Evolutionary conservation across 441 rosid genomes (phyloP).

Genomic region (California macrophylla): DNA sequence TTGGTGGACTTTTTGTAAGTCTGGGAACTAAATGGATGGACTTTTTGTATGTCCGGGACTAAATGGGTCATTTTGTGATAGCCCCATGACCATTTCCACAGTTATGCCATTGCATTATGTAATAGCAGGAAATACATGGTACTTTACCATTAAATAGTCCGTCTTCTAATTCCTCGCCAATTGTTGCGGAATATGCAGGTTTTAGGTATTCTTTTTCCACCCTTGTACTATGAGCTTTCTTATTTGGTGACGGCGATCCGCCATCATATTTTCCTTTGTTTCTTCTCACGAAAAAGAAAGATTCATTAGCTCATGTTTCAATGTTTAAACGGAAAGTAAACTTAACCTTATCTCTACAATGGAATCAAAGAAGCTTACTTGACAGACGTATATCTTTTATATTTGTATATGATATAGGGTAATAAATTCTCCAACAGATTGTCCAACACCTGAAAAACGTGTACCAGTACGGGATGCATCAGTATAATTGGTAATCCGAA

Average conservation of each 20-base stretch:
- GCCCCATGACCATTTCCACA: too few relatives aligned
- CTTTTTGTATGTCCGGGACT: too few relatives aligned
- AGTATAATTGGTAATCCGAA: conserved; percentile 1
- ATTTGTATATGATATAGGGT: conserved; percentile 77
- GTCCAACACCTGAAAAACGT: conserved; percentile 50
- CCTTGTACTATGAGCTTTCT: conserved; percentile 39
- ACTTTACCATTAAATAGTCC: conserved; percentile 82
- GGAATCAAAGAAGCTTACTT: conserved; percentile 37
- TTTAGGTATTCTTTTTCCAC: conserved; percentile 92
- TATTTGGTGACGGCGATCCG: conserved; percentile 43
- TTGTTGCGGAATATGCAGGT: conserved; percentile 70
- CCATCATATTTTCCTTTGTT: conserved; percentile 48
- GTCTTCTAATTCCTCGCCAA: conserved; percentile 80
- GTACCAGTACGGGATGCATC: too few relatives aligned
- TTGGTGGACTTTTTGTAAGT: too few relatives aligned
- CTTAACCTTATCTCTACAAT: background rate
- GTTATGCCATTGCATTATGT: background rate
- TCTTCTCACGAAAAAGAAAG: conserved; percentile 29
- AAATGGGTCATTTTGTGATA: too few relatives aligned
- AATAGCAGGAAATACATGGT: conserved; percentile 8
- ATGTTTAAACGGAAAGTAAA: background rate
- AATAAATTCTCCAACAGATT: conserved; percentile 68
- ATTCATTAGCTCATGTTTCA: conserved; percentile 4
- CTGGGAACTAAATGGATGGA: too few relatives aligned
- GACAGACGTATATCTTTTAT: conserved; percentile 54